Base-by-base conservation (phyloP, 371 early-diverging fungal genomes). In the Funneliformis caledonium region DNA sequence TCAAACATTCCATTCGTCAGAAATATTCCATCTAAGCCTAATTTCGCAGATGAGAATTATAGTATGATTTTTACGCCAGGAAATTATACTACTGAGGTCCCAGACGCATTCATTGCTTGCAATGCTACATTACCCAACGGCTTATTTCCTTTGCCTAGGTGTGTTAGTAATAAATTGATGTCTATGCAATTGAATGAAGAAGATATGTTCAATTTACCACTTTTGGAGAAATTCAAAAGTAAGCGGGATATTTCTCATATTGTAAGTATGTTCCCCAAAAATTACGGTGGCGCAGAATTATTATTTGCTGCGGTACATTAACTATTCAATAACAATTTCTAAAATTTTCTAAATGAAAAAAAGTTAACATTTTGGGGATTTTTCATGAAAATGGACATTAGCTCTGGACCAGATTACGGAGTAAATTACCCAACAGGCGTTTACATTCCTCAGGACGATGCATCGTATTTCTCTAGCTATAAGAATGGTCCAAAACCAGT, bases 341-440 rank as follows among this genome's bases (percentile, higher is more conserved):
- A 19, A 16, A 5, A 6, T 56, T 6, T 52, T 47, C 6, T 47
- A 9, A 9, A 9, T 47, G 6, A 47, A 26, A 31, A 64, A 33
- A 26, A 65, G 68, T 42, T 68, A 43, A 68, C 68, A 42, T 68
- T 42, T 31, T 68, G 68, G 68, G 68, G 68, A 68, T 6, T 68
- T 14, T 68, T 68, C 14, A 16, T 68, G 42, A 68, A 68, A 43
- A 42, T 68, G 37, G 68, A 68, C 42, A 42, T 68, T 42, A 68
- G 68, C 42, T 16, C 19, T 68, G 68, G 68, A 19, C 12, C 4
- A 4, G 68, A 68, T n/a, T 14, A 10, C 19, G 68, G 68, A 42
- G n/a, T 7, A 12, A 42, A 5, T 43, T 68, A 12, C 19, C 68
- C 43, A 42, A 16, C 37, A 68, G 68, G 68, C 2, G 19, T 68